A percentile compares a stretch with the other conserved stretches of the same genome.
These are phyloP conservation scores for Fonsecaea pedrosoi DNA, from an alignment of 2,329 filamentous ascomycete genomes.

Conservation along the genomic window DNA sequence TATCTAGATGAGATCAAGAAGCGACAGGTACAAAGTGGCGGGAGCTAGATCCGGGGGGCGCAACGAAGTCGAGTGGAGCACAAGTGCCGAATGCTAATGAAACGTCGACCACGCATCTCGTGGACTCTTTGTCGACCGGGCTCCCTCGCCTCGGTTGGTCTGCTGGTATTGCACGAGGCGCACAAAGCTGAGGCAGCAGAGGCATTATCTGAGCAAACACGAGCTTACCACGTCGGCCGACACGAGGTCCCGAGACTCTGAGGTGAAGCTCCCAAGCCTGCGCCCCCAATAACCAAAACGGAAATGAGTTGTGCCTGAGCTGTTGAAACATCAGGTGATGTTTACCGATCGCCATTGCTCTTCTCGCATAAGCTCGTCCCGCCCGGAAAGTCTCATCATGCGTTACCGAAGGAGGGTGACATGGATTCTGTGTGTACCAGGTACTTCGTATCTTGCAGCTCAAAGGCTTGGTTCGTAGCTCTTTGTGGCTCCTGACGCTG, in stretches of 20 bases:
- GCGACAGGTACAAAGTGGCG: neutral
- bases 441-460: neutral
- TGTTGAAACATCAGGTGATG: slow-evolving; percentile 6
- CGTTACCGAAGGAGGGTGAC: slow-evolving; percentile 1
- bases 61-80: neutral
- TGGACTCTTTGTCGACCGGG: neutral
- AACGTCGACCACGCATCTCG: neutral
- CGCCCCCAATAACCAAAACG: neutral
- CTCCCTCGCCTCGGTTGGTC: neutral
- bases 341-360: neutral
- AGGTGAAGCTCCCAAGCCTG: neutral
- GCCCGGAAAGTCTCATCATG: neutral
- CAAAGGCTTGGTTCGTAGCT: neutral
- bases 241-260: neutral
- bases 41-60: neutral
- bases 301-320: slow-evolving; percentile 2
- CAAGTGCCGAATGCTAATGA: neutral
- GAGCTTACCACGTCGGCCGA: slow-evolving; percentile 6
- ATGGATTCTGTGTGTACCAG: neutral
- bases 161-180: neutral
- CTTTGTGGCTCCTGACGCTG: neutral
- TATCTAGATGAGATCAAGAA: slow-evolving; percentile 3
- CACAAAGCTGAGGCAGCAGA: neutral
- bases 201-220: slow-evolving; percentile 7
- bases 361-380: slow-evolving; percentile 6